Evolutionary conservation across 2,329 filamentous ascomycete genomes (phyloP), one percentile per base, ranked within the genome.

Genomic region (Stemphylium beticola): DNA sequence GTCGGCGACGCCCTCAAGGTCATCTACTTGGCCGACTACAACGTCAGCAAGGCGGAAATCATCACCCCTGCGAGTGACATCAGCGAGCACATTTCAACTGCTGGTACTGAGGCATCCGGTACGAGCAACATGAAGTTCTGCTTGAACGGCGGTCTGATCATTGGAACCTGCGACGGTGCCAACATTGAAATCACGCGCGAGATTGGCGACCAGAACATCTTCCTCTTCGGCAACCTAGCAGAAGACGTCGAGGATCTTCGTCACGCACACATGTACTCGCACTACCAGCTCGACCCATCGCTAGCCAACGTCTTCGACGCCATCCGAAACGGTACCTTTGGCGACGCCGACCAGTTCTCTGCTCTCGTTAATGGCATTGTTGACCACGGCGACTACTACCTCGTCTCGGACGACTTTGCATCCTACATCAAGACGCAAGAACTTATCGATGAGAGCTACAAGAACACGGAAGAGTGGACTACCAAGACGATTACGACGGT

Each of bases 71-170:
- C 95, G 11, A 96, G 92, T 17, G 95, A 99, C 69, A 88, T 99
- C 69, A 96, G 92, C 77, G 95, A 99, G 81, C 95, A 99, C 76
- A 99, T 99, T 71, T 98, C 95, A 2, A 99, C 95, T 20, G 95
- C 95, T 33, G 95, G 95, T 44, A 99, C 95, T 1, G 95, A 99
- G 67, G 87, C 85, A 22, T 86, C 82, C 61, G 93, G 93, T 60
- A 96, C 92, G 11, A 96, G 91, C 71, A 99, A 99, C 85, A 99
- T 99, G 95, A 99, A 99, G 78, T 99, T 99, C 76, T 95, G 97
- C 12, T 83, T 99, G 70, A 99, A 98, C 69, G 95, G 95, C 61
- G 95, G 95, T 61, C 82, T 99, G 58, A 96, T 99, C 71, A 99
- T 99, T 66, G 95, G 95, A 67, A 99, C 95, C 17, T 97, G 93